Percentiles rank a stretch among this genome's conserved stretches.
phyloP scores from a whole-genome alignment of 305 asterid genomes.

The Caryopteris hybrid region DNA sequence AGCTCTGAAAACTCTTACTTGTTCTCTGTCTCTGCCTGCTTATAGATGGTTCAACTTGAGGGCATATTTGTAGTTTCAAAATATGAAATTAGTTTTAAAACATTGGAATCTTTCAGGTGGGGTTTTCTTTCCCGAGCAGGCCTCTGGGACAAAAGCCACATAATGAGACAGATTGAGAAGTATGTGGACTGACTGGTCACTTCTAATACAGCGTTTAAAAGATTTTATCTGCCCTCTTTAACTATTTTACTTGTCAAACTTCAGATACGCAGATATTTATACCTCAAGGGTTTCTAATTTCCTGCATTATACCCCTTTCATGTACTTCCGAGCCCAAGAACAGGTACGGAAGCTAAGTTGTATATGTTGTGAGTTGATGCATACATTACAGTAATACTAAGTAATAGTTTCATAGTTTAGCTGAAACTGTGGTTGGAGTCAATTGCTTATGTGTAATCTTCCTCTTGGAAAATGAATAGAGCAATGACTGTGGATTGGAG shows the following conservation, averaged over 20 bases:
- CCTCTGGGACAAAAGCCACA: slow-evolving; percentile 93
- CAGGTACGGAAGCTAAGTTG: slow-evolving; percentile 44
- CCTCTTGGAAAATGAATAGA: background rate
- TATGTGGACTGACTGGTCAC: slow-evolving; percentile 25
- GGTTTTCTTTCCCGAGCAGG: slow-evolving; percentile 94
- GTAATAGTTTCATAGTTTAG: background rate
- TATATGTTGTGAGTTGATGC: background rate
- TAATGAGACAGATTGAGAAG: slow-evolving; percentile 95
- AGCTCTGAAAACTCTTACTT: background rate
- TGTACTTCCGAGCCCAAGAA: slow-evolving; percentile 87
- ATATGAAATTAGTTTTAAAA: slow-evolving; percentile 7
- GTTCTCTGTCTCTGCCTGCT: background rate
- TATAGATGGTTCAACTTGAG: background rate
- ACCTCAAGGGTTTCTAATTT: slow-evolving; percentile 91
- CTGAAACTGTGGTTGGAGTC: background rate
- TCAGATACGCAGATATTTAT: slow-evolving; percentile 91
- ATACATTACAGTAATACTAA: background rate
- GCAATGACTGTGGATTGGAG: too few relatives aligned
- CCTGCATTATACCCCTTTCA: slow-evolving; percentile 84
- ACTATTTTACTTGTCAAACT: slow-evolving; percentile 9
- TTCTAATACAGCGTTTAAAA: background rate
- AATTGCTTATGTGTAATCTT: background rate
- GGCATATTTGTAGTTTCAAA: background rate
- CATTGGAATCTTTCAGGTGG: slow-evolving; percentile 57
- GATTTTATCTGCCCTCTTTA: background rate